Conservation (phyloP, 768 basidiomycete genomes). For the Termitomyces eurrhizus region DNA sequence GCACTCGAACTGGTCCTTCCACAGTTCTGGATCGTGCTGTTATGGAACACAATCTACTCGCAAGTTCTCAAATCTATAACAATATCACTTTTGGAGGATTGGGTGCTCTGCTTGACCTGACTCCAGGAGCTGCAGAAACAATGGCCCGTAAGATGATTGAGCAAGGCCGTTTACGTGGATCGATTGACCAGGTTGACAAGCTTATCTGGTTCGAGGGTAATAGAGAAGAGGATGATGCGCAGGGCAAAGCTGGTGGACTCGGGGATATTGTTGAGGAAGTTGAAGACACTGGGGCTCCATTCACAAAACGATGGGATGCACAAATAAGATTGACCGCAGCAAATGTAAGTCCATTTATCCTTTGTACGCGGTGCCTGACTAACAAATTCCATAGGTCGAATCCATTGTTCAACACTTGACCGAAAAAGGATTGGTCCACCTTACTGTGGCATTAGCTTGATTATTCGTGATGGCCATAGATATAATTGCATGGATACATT, state of each 20-base stretch:
- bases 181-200: slow-evolving; percentile 93
- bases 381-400: slow-evolving; percentile 54
- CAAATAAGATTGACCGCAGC: slow-evolving; percentile 87
- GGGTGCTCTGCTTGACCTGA: slow-evolving; percentile 84
- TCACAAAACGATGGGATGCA: slow-evolving; percentile 95
- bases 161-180: slow-evolving; percentile 88
- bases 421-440: slow-evolving; percentile 61
- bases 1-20: slow-evolving; percentile 85
- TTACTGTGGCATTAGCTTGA: slow-evolving; percentile 23
- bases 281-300: slow-evolving; percentile 84
- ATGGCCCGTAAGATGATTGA: slow-evolving; percentile 99
- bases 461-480: slow-evolving; percentile 11
- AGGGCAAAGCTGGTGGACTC: slow-evolving; percentile 91
- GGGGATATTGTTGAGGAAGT: slow-evolving; percentile 85
- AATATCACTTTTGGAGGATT: slow-evolving; percentile 96
- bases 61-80: slow-evolving; percentile 95
- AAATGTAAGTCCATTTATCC: slow-evolving; percentile 50
- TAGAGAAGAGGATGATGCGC: slow-evolving; percentile 85
- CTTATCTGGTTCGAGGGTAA: slow-evolving; percentile 91
- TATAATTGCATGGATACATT: slow-evolving; percentile 26
- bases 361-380: neutral
- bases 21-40: slow-evolving; percentile 97
- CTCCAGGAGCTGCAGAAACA: slow-evolving; percentile 90
- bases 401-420: slow-evolving; percentile 81
- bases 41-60: slow-evolving; percentile 97